A percentile compares a stretch with the other conserved stretches of the same genome.
Evolutionary conservation across 805 yeast genomes (phyloP).

Genomic region (Candida xyloterini): DNA sequence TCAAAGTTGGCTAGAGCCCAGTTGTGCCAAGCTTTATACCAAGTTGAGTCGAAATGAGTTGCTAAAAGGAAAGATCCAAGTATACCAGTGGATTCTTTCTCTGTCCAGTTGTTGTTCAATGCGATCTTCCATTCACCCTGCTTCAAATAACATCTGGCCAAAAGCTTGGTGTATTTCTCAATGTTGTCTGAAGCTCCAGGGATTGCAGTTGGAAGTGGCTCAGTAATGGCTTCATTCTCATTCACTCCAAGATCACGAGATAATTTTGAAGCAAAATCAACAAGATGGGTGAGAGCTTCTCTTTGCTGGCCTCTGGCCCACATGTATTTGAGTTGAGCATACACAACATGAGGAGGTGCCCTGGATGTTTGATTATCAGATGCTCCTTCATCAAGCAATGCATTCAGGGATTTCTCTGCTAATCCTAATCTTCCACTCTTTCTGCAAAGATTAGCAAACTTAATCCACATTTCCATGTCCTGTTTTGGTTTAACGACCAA

Average conservation of each 20-base stretch:
- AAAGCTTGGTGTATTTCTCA: constrained; percentile 74
- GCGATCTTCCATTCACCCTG: constrained; percentile 99
- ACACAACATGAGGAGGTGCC: constrained; percentile 96
- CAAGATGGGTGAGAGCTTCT: constrained; percentile 81
- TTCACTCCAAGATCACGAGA: constrained; percentile 84
- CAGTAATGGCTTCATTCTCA: constrained; percentile 83
- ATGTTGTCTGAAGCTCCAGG: constrained; percentile 74
- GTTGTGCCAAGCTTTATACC: constrained; percentile 99
- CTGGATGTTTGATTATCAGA: constrained; percentile 45
- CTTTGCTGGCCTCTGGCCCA: constrained; percentile 92
- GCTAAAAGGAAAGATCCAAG: constrained; percentile 90
- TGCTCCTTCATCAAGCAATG: constrained; percentile 66
- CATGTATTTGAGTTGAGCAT: constrained; percentile 93
- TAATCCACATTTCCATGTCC: constrained; percentile 97
- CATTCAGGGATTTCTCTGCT: constrained; percentile 87
- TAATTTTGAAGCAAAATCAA: constrained; percentile 88
- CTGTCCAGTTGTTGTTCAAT: constrained; percentile 74
- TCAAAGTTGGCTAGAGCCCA: constrained; percentile 99
- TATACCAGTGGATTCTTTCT: constrained; percentile 69
- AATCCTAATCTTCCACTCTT: constrained; percentile 89
- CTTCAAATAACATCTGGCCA: constrained; percentile 92
- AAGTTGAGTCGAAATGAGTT: constrained; percentile 85
- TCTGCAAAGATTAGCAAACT: constrained; percentile 93
- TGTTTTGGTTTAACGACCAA: constrained; percentile 92
- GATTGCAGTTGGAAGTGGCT: constrained; percentile 71